Evolutionary conservation across 2,329 filamentous ascomycete genomes (phyloP).

Genomic region (Teratosphaeriaceae sp.): DNA sequence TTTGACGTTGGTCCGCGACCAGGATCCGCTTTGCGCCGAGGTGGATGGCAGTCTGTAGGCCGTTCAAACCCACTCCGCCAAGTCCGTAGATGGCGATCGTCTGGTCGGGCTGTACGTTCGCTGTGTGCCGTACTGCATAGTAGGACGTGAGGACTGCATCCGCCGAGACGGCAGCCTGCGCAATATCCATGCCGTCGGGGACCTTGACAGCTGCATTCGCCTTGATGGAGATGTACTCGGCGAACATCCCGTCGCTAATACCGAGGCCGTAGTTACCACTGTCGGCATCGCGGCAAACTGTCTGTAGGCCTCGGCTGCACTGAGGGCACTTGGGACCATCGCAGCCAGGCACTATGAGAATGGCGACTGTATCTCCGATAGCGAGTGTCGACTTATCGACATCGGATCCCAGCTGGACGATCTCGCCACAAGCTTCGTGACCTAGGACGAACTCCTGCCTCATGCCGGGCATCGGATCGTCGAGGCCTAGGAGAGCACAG

Average conservation of each 20-base stretch:
- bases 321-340: slow-evolving; percentile 29
- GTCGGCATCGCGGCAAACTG: slow-evolving; percentile 28
- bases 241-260: slow-evolving; percentile 37
- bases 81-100: slow-evolving; percentile 38
- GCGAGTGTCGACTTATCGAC: slow-evolving; percentile 8
- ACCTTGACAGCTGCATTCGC: slow-evolving; percentile 20
- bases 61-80: slow-evolving; percentile 38
- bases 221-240: slow-evolving; percentile 32
- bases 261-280: slow-evolving; percentile 40
- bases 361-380: slow-evolving; percentile 27
- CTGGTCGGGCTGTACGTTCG: slow-evolving; percentile 30
- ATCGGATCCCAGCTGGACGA: slow-evolving; percentile 12
- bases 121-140: slow-evolving; percentile 34
- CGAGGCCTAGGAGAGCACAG: slow-evolving; percentile 24
- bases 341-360: slow-evolving; percentile 31
- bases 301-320: slow-evolving; percentile 34
- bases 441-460: slow-evolving; percentile 8
- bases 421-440: slow-evolving; percentile 18
- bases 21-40: slow-evolving; percentile 40
- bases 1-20: slow-evolving; percentile 30
- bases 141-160: slow-evolving; percentile 38
- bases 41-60: slow-evolving; percentile 38
- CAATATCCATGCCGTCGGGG: slow-evolving; percentile 18
- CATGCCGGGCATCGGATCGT: slow-evolving; percentile 13
- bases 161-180: slow-evolving; percentile 34